Evolutionary conservation across 805 yeast genomes (phyloP), one percentile per base, ranked within the genome.

Genomic region (Myxozyma vanderwaltii): DNA sequence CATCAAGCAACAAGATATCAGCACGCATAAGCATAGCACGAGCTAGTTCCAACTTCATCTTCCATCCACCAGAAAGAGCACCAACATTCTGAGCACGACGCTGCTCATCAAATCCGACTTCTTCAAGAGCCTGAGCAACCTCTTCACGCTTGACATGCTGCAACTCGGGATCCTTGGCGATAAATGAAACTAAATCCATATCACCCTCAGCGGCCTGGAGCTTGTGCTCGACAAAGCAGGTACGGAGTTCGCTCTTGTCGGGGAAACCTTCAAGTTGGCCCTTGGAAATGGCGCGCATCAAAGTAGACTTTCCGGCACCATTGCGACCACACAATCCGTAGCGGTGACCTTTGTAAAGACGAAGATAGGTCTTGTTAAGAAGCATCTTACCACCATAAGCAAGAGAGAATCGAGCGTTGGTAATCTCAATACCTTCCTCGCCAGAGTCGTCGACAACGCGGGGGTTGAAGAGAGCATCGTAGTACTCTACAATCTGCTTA

Each of bases 211-310:
- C 86, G 63, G 96, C 97, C 78, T 94, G 98, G 65, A 94, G 80
- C 73, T 89, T 89, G 78, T 94, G 98, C 80, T 94, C 99, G 54
- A 92, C 98, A 69, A 92, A 94, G 78, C 98, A 91, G 31, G 98
- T 92, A 74, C 88, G 85, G 64, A 94, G 78, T 71, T 86, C 86
- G 56, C 87, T 83, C 70, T 90, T 86, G 68, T 89, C 87, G 45
- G 99, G 99, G 85, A 94, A 92, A 3, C 98, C 98, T 77, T 92
- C 98, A 65, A 92, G 81, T 77, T 92, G 96, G 59, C 98, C 98
- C 71, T 90, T 89, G 56, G 96, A 90, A 70, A 92, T 94, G 31
- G 98, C 86, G 75, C 98, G 84, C 98, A 92, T 91, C 70, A 92
- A 80, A 15, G 99, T 92, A 13, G 97, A 91, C 76, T 92, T 92